Base-by-base conservation (phyloP, 2,329 filamentous ascomycete genomes). In the Fusarium sp. region DNA sequence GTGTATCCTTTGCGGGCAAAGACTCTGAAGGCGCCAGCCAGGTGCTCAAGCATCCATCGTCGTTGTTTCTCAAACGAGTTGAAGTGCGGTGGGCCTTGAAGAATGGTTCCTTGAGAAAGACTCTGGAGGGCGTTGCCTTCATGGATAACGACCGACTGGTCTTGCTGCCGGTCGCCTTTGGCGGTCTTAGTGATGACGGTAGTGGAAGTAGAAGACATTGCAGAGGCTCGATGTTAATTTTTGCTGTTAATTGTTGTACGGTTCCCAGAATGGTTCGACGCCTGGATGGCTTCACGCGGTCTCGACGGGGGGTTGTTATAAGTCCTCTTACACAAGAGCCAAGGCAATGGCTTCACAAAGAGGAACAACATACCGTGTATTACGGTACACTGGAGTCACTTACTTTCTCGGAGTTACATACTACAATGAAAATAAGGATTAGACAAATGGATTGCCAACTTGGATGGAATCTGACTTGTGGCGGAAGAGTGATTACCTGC, bases 21-120 rank as follows among this genome's bases (percentile, higher is more conserved):
- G 67, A 72, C 73, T 38, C 76, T 72, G 88, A 89, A 62, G 81
- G 83, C 82, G 29, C 86, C 85, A 4, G 89, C 88, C 84, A 90
- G 90, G 78, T 91, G 89, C 27, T 86, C 81, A 9, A 90, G 81
- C 62, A 88, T 87, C 82, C 90, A 90, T 73, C 83, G 83, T 18
- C 90, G 86, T 62, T 91, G 78, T 40, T 76, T 77, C 6, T 74
- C 74, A 61, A 77, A 81, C 33, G 73, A 77, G 20, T 77, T 74
- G 68, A 84, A 84, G 2, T 74, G 78, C 6, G 83, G 83, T 54
- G 84, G 83, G 36, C 80, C 82, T 5, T 7, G 14, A 18, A 58
- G 55, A 29, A 23, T 8, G 23, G 20, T 9, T 14, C 42, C 42
- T 8, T 16, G 42, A 2, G 42, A 16, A 23, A 46, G 18, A 4